These are phyloP conservation scores for Suhomyces xylopsoci DNA, from an alignment of 805 yeast species.

Conservation along the genomic window DNA sequence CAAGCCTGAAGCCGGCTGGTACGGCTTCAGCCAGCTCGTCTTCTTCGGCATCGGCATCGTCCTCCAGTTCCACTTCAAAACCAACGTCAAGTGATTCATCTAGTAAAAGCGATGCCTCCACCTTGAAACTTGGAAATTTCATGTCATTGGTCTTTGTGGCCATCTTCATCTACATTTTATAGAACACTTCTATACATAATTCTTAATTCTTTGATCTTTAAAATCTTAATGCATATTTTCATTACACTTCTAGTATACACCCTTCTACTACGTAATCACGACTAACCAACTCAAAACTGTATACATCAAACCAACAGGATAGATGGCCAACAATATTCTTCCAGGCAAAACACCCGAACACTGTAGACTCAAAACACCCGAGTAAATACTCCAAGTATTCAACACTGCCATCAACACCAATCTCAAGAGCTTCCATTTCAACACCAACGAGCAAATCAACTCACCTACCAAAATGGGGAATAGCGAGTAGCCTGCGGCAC, in stretches of 20 bases:
- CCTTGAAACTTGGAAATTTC: neutral
- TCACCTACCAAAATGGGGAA: constrained; percentile 63
- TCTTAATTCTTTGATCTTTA: neutral
- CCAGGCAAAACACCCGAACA: constrained; percentile 66
- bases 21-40: neutral
- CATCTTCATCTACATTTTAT: neutral
- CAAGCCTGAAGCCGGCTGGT: neutral
- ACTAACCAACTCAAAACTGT: constrained; percentile 64
- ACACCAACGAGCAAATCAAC: constrained; percentile 42
- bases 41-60: neutral
- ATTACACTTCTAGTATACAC: neutral
- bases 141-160: neutral
- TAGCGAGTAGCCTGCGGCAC: constrained; percentile 67
- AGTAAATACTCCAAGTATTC: constrained; percentile 61
- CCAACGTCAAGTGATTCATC: neutral
- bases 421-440: constrained; percentile 49
- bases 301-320: constrained; percentile 64
- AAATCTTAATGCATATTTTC: neutral
- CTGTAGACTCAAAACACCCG: constrained; percentile 59
- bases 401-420: constrained; percentile 44
- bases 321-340: constrained; percentile 58
- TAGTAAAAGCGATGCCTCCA: neutral
- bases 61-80: neutral
- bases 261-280: constrained; percentile 37
- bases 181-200: neutral